Evolutionary conservation across 495 filamentous ascomycete genomes (phyloP).

Genomic region (Cercophora scortea): DNA sequence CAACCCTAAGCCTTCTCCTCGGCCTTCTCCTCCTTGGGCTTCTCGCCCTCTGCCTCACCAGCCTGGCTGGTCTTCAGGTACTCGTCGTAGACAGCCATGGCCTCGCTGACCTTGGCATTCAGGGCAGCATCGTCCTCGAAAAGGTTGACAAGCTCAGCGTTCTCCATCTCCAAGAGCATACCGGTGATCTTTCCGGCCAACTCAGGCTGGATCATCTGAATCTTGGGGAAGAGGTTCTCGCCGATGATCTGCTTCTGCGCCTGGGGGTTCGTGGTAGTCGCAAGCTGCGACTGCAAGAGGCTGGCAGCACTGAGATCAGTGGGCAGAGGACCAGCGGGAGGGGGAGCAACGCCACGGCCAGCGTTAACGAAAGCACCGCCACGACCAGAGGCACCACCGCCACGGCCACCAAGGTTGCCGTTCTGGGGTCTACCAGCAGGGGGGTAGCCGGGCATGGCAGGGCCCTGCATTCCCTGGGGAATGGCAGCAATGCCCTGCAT

Average conservation of each 20-base stretch:
- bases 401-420: constrained; percentile 32
- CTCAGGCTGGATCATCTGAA: constrained; percentile 83
- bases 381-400: constrained; percentile 24
- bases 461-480: constrained; percentile 42
- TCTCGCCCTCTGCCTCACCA: constrained; percentile 34
- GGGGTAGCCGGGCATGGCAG: constrained; percentile 58
- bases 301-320: constrained; percentile 30
- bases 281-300: constrained; percentile 43
- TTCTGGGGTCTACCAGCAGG: constrained; percentile 40
- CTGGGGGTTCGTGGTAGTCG: constrained; percentile 43
- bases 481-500: constrained; percentile 63
- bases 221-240: constrained; percentile 97
- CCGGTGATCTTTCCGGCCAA: constrained; percentile 98
- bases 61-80: constrained; percentile 76
- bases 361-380: constrained; percentile 31
- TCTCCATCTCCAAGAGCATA: constrained; percentile 99
- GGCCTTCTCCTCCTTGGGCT: constrained; percentile 46
- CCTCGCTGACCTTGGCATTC: constrained; percentile 91
- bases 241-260: constrained; percentile 98
- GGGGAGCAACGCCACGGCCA: constrained; percentile 45
- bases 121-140: constrained; percentile 86
- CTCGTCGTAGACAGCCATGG: constrained; percentile 93
- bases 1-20: constrained; percentile 47
- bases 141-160: constrained; percentile 79
- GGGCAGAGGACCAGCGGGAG: constrained; percentile 13